Evolutionary conservation across 306 rosid genomes (phyloP).

Genomic region (Luffa acutangula): DNA sequence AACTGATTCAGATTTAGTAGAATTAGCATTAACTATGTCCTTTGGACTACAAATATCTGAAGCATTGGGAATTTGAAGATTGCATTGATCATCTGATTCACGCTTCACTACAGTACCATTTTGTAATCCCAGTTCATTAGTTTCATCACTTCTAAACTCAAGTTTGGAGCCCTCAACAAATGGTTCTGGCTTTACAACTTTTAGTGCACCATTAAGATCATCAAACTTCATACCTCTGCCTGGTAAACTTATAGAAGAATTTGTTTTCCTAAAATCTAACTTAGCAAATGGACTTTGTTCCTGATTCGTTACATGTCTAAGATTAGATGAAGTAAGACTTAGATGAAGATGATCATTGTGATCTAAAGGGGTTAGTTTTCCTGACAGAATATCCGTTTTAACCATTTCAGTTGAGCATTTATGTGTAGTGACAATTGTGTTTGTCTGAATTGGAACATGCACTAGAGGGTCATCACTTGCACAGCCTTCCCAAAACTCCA

Average conservation of each 20-base stretch:
- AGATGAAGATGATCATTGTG: constrained; percentile 22
- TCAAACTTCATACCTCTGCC: constrained; percentile 14
- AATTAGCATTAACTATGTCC: constrained; percentile 21
- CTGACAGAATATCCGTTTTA: constrained; percentile 11
- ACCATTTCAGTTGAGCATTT: constrained; percentile 18
- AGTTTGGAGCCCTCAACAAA: constrained; percentile 39
- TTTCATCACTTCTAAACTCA: constrained; percentile 22
- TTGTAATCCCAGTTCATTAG: constrained; percentile 18
- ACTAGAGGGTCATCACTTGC: constrained; percentile 24
- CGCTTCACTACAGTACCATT: constrained; percentile 22
- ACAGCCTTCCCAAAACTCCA: constrained; percentile 88
- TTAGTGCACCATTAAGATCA: constrained; percentile 27
- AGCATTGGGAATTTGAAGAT: constrained; percentile 18
- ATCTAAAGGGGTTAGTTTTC: constrained; percentile 15
- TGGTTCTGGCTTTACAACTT: constrained; percentile 65
- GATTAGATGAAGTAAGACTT: constrained; percentile 23
- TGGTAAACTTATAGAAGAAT: constrained; percentile 15
- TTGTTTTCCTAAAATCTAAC: constrained; percentile 21
- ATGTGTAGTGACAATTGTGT: constrained; percentile 9
- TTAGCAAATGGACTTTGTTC: constrained; percentile 25
- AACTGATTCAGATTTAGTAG: constrained; percentile 21
- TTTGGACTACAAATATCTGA: constrained; percentile 13
- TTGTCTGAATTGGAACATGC: constrained; percentile 23
- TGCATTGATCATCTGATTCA: constrained; percentile 25
- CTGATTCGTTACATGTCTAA: constrained; percentile 8